These are phyloP conservation scores for Ampelomyces quisqualis DNA, from an alignment of 2,329 filamentous ascomycete species.

Conservation along the genomic window DNA sequence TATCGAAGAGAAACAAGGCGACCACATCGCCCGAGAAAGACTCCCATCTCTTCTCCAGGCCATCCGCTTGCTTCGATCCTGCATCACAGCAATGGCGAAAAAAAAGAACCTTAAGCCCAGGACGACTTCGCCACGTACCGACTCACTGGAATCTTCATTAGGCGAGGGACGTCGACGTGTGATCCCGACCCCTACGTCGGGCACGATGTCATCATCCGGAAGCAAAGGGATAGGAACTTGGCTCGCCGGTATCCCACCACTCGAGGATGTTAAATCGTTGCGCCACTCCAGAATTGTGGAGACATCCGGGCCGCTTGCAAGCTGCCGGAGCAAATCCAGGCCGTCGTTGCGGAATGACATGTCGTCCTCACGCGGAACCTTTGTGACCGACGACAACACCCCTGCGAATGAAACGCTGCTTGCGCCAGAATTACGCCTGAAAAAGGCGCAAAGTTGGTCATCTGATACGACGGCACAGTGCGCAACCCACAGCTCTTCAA, in stretches of 20 bases:
- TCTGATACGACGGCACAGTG: slow-evolving; percentile 15
- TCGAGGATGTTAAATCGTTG: slow-evolving; percentile 18
- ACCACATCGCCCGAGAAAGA: slow-evolving; percentile 26
- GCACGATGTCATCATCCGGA: slow-evolving; percentile 7
- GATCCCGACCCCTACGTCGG: slow-evolving; percentile 16
- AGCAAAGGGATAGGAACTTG: slow-evolving; percentile 31
- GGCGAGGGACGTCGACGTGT: slow-evolving; percentile 26
- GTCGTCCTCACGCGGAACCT: slow-evolving; percentile 28
- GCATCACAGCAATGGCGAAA: slow-evolving; percentile 22
- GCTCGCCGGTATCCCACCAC: slow-evolving; percentile 32
- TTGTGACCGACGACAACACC: slow-evolving; percentile 34
- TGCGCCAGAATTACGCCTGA: slow-evolving; percentile 18
- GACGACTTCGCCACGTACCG: slow-evolving; percentile 23
- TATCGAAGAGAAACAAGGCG: slow-evolving; percentile 27
- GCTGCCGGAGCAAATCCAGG: slow-evolving; percentile 13
- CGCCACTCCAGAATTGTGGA: slow-evolving; percentile 21
- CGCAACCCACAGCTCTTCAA: slow-evolving; percentile 17
- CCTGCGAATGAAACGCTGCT: slow-evolving; percentile 23
- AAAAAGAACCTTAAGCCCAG: slow-evolving; percentile 10
- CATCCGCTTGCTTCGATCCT: slow-evolving; percentile 26
- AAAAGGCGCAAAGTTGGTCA: slow-evolving; percentile 27
- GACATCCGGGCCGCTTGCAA: slow-evolving; percentile 6
- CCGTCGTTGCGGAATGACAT: slow-evolving; percentile 12
- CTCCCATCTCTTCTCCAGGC: slow-evolving; percentile 27
- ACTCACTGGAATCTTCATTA: slow-evolving; percentile 24